Evolutionary conservation across 2,329 filamentous ascomycete genomes (phyloP).

Genomic region (Neonectria neomacrospora): DNA sequence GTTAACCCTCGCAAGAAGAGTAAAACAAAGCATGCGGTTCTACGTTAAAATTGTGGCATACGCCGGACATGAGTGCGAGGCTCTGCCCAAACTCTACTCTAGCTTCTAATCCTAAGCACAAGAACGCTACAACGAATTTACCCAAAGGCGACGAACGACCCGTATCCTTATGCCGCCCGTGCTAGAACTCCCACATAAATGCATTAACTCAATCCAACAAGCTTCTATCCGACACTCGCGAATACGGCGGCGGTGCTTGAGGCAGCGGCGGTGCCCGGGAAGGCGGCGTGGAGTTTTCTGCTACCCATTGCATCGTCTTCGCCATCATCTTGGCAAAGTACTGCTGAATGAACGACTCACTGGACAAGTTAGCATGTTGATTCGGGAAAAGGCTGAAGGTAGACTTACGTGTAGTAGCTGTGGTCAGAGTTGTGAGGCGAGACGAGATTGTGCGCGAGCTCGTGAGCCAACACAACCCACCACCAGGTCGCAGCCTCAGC

Average conservation of each 20-base stretch:
- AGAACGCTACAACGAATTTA: slow-evolving; percentile 11
- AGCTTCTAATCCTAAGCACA: slow-evolving; percentile 14
- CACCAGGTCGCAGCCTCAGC: slow-evolving; percentile 84
- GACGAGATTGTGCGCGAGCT: slow-evolving; percentile 94
- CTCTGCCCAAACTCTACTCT: slow-evolving; percentile 31
- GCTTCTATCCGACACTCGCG: slow-evolving; percentile 28
- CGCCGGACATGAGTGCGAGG: neutral
- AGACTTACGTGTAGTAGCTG: slow-evolving; percentile 79
- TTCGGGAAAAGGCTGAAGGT: neutral
- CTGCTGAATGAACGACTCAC: slow-evolving; percentile 80
- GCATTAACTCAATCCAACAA: slow-evolving; percentile 37
- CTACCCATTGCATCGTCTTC: slow-evolving; percentile 58
- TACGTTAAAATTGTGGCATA: neutral
- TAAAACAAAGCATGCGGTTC: neutral
- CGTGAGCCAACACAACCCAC: slow-evolving; percentile 96
- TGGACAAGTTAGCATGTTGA: slow-evolving; percentile 47
- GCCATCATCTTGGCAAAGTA: slow-evolving; percentile 78
- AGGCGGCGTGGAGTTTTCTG: slow-evolving; percentile 16
- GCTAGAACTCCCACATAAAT: slow-evolving; percentile 32
- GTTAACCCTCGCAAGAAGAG: too few relatives aligned
- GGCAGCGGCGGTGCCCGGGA: slow-evolving; percentile 21
- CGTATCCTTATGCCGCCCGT: slow-evolving; percentile 13
- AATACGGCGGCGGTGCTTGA: slow-evolving; percentile 20
- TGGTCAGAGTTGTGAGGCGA: slow-evolving; percentile 80
- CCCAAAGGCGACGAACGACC: slow-evolving; percentile 1